Conservation (phyloP, 192 early-diverging fungal genomes). For the Dispira parvispora region DNA sequence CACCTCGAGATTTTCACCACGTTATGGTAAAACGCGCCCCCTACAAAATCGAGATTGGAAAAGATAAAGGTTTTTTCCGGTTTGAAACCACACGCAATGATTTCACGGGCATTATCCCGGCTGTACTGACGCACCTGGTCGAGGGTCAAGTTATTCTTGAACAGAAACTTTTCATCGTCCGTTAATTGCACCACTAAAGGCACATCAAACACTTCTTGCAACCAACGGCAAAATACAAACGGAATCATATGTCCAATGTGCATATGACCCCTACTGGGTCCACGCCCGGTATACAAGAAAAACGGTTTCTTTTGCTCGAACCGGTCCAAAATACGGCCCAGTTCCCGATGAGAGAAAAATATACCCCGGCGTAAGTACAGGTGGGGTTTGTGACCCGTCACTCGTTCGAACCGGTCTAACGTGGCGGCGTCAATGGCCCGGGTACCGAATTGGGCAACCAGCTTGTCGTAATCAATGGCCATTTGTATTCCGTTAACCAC, state of each 20-base stretch:
- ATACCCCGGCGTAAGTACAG: conserved; percentile 70
- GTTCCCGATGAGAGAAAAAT: conserved; percentile 91
- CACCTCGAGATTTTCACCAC: conserved; percentile 72
- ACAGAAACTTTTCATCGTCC: conserved; percentile 98
- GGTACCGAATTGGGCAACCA: conserved; percentile 81
- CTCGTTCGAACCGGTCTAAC: conserved; percentile 60
- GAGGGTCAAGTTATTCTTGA: conserved; percentile 73
- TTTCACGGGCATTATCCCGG: conserved; percentile 73
- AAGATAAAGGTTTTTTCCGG: conserved; percentile 96
- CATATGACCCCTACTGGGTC: conserved; percentile 82
- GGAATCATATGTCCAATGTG: conserved; percentile 95
- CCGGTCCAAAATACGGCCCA: conserved; percentile 67
- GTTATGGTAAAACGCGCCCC: conserved; percentile 88
- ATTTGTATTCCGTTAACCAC: conserved; percentile 68
- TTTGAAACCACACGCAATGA: conserved; percentile 89
- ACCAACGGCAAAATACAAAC: conserved; percentile 93
- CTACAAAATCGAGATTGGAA: conserved; percentile 77
- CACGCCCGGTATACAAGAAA: conserved; percentile 94
- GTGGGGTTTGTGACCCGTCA: conserved; percentile 75
- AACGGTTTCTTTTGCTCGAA: conserved; percentile 95
- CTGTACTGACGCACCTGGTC: conserved; percentile 64
- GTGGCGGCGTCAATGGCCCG: conserved; percentile 54
- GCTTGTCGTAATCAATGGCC: conserved; percentile 85
- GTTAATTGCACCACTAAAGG: conserved; percentile 94
- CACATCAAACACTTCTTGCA: conserved; percentile 92